Conservation (phyloP, 176 grass and related monocot species). For the Aegilops longissima region DNA sequence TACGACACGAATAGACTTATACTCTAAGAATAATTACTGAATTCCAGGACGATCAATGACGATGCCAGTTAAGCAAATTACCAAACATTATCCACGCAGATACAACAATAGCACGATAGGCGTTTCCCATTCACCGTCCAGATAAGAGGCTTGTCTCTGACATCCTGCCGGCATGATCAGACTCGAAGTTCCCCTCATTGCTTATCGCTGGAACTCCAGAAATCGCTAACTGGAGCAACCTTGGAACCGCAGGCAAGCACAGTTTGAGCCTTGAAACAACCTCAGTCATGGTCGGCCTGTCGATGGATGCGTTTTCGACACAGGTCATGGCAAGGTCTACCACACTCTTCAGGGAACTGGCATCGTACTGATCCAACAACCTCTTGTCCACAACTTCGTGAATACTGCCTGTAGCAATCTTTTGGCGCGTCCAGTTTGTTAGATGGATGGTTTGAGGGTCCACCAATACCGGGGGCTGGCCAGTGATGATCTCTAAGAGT, state of each 20-base stretch:
- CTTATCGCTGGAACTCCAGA: background rate
- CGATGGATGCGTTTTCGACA: background rate
- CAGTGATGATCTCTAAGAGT: constrained; percentile 18
- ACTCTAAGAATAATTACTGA: no score
- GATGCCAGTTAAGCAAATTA: background rate
- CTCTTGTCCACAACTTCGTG: background rate
- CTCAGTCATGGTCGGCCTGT: constrained; percentile 19
- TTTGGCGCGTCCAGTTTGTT: background rate
- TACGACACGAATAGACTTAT: no score
- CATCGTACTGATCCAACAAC: background rate
- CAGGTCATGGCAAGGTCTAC: constrained; percentile 21
- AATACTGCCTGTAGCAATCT: constrained; percentile 10
- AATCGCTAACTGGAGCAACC: background rate
- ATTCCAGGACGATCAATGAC: background rate
- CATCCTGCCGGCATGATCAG: background rate
- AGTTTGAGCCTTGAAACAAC: constrained; percentile 21
- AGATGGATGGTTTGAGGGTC: no score
- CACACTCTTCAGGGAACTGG: background rate
- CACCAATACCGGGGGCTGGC: background rate
- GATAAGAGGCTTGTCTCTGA: background rate
- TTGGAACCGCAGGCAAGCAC: background rate
- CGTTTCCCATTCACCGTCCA: background rate
- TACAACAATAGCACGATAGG: background rate
- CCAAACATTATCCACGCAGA: background rate
- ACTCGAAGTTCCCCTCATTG: background rate